Conservation (phyloP, 306 rosid species). For the Gastrolobium villosum region DNA sequence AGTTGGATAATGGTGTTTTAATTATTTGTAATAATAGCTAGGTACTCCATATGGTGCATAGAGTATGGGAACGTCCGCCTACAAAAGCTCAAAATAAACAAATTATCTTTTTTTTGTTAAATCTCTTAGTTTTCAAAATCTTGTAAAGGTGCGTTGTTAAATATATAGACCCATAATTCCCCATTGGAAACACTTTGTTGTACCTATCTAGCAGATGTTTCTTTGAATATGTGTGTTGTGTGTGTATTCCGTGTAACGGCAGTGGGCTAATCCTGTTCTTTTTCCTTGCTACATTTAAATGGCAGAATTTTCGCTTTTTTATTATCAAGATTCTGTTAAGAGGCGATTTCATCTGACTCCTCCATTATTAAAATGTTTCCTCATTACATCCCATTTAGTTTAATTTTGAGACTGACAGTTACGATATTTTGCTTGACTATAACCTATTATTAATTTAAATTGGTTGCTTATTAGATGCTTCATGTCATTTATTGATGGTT, state of each 20-base stretch:
- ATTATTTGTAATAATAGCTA: background rate
- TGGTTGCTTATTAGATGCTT: constrained; percentile 26
- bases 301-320: background rate
- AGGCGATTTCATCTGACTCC: background rate
- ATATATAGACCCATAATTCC: background rate
- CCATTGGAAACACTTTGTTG: background rate
- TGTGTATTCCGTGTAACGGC: background rate
- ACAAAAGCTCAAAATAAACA: no score
- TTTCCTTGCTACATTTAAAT: constrained; percentile 16
- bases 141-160: background rate
- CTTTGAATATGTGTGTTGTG: background rate
- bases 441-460: constrained; percentile 25
- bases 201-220: constrained; percentile 1
- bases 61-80: no score
- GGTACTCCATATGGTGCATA: no score
- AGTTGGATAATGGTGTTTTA: constrained; percentile 24
- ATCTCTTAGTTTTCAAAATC: constrained; percentile 7
- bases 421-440: background rate
- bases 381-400: background rate
- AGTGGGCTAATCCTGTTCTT: background rate
- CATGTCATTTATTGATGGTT: constrained; percentile 40
- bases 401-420: background rate
- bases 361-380: background rate
- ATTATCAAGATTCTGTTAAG: background rate
- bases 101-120: no score